These are phyloP conservation scores for Nitzschia sp. DNA, from an alignment of 108 stramenopile species.

Conservation along the genomic window DNA sequence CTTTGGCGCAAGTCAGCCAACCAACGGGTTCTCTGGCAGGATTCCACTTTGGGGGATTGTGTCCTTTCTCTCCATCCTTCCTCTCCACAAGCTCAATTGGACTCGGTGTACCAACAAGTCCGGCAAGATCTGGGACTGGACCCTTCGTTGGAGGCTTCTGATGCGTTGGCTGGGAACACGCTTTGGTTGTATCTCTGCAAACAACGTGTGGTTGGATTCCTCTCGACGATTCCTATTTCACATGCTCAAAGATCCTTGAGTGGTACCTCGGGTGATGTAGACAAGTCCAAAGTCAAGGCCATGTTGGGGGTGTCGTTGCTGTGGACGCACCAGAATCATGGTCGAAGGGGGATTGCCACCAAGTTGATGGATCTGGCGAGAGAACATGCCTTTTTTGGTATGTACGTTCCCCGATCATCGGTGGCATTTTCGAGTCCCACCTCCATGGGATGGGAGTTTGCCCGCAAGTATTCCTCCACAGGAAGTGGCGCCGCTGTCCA, in stretches of 20 bases:
- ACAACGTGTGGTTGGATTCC: conserved; percentile 62
- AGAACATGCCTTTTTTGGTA: conserved; percentile 65
- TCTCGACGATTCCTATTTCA: conserved; percentile 48
- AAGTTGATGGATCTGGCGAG: conserved; percentile 60
- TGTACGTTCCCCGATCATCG: conserved; percentile 40
- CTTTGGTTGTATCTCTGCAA: conserved; percentile 63
- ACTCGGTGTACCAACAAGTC: conserved; percentile 9
- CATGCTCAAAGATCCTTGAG: conserved; percentile 37
- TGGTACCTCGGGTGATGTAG: not conserved
- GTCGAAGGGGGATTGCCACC: conserved; percentile 71
- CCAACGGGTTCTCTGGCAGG: not conserved
- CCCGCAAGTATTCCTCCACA: conserved; percentile 42
- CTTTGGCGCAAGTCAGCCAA: conserved; percentile 18
- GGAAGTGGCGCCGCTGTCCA: no score
- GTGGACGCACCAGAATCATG: conserved; percentile 64
- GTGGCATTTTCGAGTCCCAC: conserved; percentile 87
- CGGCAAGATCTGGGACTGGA: conserved; percentile 30
- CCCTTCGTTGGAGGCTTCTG: not conserved
- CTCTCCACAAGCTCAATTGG: not conserved
- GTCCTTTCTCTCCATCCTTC: not conserved
- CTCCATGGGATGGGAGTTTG: conserved; percentile 64
- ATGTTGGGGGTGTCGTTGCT: conserved; percentile 71
- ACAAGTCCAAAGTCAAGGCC: conserved; percentile 39
- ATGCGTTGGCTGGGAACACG: not conserved
- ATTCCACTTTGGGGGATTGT: not conserved